A percentile compares a stretch with the other conserved stretches of the same genome.
Evolutionary conservation across 257 asterid species (phyloP).

Genomic region (Fraxinus excelsior): DNA sequence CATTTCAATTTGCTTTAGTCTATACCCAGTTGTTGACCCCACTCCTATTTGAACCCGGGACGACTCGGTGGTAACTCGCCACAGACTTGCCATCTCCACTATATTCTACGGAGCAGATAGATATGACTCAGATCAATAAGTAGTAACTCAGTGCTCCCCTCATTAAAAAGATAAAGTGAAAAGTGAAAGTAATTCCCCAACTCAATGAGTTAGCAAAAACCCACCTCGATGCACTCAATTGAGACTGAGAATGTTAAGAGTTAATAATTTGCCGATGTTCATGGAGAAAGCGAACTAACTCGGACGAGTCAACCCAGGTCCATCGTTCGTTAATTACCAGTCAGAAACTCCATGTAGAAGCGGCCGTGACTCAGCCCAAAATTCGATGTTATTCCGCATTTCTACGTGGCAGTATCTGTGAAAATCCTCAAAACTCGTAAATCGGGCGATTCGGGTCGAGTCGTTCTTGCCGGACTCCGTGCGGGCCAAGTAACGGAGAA

Average conservation of each 20-base stretch:
- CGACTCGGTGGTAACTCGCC: slow-evolving; percentile 61
- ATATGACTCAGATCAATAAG: slow-evolving; percentile 18
- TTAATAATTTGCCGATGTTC: neutral
- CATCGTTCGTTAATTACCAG: slow-evolving; percentile 24
- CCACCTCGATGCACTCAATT: slow-evolving; percentile 1
- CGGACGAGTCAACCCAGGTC: slow-evolving; percentile 29
- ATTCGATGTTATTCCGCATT: slow-evolving; percentile 40
- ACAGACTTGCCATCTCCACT: slow-evolving; percentile 59
- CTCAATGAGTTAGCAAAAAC: neutral
- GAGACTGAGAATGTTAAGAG: neutral
- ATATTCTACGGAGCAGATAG: slow-evolving; percentile 1
- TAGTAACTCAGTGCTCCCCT: slow-evolving; percentile 19
- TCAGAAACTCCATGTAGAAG: slow-evolving; percentile 49
- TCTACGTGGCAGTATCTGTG: slow-evolving; percentile 52
- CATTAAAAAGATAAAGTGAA: neutral
- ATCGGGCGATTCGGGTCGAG: slow-evolving; percentile 43
- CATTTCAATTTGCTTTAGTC: neutral
- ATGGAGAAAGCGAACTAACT: slow-evolving; percentile 8
- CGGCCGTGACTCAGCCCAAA: slow-evolving; percentile 67
- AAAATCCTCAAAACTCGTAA: slow-evolving; percentile 47
- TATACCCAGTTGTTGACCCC: neutral
- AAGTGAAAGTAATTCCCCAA: neutral
- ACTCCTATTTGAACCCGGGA: slow-evolving; percentile 49
- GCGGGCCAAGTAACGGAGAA: slow-evolving; percentile 52
- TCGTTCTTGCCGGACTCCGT: slow-evolving; percentile 33